These are phyloP conservation scores for Kalaharituber pfeilii DNA, from an alignment of 2,329 filamentous ascomycete species.

Conservation along the genomic window DNA sequence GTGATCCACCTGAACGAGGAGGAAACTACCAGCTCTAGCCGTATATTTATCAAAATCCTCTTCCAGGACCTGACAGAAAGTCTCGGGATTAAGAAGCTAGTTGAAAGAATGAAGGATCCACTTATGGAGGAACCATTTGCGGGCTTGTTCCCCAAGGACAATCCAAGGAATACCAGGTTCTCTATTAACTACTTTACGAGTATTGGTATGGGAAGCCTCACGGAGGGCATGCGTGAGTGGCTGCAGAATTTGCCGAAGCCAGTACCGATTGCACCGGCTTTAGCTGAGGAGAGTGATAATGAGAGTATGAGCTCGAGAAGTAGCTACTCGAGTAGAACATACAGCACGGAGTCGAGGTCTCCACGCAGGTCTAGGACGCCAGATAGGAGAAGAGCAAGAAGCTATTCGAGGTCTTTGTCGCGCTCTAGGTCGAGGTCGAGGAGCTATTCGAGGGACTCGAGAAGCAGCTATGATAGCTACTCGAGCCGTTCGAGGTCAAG, in stretches of 20 bases:
- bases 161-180: slow-evolving; percentile 79
- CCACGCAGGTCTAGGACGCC: neutral
- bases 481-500: slow-evolving; percentile 16
- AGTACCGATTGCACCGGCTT: slow-evolving; percentile 42
- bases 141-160: slow-evolving; percentile 66
- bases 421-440: neutral
- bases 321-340: slow-evolving; percentile 56
- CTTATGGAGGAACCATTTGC: slow-evolving; percentile 59
- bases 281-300: slow-evolving; percentile 44
- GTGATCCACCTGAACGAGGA: slow-evolving; percentile 85
- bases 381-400: neutral
- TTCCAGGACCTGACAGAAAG: slow-evolving; percentile 84
- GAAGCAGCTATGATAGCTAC: slow-evolving; percentile 11
- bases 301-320: slow-evolving; percentile 49
- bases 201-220: slow-evolving; percentile 86
- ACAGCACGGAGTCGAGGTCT: neutral
- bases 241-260: slow-evolving; percentile 83
- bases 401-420: neutral
- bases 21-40: slow-evolving; percentile 86
- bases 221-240: slow-evolving; percentile 84
- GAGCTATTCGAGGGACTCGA: slow-evolving; percentile 11
- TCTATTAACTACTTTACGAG: slow-evolving; percentile 99
- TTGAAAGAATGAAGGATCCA: slow-evolving; percentile 60
- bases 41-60: slow-evolving; percentile 96
- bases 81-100: slow-evolving; percentile 64